Evolutionary conservation across 1,139 yeast genomes (phyloP), one percentile per base, ranked within the genome.

Genomic region (Blastobotrys indianensis): DNA sequence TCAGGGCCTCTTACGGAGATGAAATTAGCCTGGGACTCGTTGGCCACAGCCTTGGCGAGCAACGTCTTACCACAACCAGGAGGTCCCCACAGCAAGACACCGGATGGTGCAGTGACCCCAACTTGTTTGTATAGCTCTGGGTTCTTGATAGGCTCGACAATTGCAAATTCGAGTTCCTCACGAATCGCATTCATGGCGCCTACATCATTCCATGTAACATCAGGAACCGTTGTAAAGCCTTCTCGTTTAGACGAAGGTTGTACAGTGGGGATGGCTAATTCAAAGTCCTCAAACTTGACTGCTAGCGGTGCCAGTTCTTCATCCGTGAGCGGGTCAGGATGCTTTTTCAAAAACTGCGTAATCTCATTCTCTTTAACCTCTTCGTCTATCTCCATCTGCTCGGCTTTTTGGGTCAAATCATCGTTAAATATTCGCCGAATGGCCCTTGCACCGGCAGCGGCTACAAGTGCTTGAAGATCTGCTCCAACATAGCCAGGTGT

Each of bases 401-500:
- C 50, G 8, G 43, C 32, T 38, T 54, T 49, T 12, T 34, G 54
- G 44, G 42, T 46, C 17, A 43, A 41, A 2, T 47, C 65, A 52
- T 48, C 62, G 57, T 47, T 64, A 62, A 92, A 90, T 5, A 94
- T 90, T 57, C 98, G 75, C 61, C 90, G 90, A 52, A 92, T 90
- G 1, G 98, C 97, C 51, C 87, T 78, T 25, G 90, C 85, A 46
- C 98, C 98, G 0, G 98, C 95, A 1, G 97, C 97, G 0, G 97
- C 82, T 0, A 88, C 94, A 50, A 92, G 74, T 20, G 97, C 94
- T 58, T 88, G 88, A 56, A 92, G 73, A 70, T 92, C 99, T 1
- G 98, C 98, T 39, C 98, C 99, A 3, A 92, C 99, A 65, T 82
- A 92, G 11, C 99, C 99, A 0, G 99, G 97, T 0, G 99, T 94